Conservation (phyloP, 805 yeast species). For the Saccharomycopsis sp. region DNA sequence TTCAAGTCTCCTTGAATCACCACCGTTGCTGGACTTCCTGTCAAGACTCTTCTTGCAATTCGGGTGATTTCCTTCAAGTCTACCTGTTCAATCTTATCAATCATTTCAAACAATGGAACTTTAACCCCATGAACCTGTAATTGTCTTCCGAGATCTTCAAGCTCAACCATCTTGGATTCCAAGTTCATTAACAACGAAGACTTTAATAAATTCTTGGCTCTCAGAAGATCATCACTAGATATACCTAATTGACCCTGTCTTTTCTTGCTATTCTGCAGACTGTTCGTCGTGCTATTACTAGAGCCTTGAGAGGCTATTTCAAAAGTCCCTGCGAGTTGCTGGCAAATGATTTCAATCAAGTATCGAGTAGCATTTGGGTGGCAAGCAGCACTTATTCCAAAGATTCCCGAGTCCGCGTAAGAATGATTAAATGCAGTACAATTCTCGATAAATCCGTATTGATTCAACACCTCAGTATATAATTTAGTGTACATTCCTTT, state of each 20-base stretch:
- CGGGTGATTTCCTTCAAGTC: slow-evolving; percentile 60
- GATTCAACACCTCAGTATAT: slow-evolving; percentile 85
- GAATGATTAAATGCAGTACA: slow-evolving; percentile 86
- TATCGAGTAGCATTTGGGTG: slow-evolving; percentile 81
- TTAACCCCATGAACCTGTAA: slow-evolving; percentile 76
- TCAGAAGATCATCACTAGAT: slow-evolving; percentile 56
- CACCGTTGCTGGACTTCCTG: slow-evolving; percentile 75
- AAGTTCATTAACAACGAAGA: slow-evolving; percentile 86
- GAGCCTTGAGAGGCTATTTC: slow-evolving; percentile 20
- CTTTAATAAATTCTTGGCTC: slow-evolving; percentile 90
- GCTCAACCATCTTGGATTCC: slow-evolving; percentile 86
- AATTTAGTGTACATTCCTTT: slow-evolving; percentile 97
- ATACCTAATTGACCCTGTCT: slow-evolving; percentile 50
- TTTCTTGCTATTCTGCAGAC: slow-evolving; percentile 18
- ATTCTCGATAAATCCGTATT: slow-evolving; percentile 84
- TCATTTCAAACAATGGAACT: slow-evolving; percentile 76
- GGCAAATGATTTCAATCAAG: slow-evolving; percentile 70
- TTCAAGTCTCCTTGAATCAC: slow-evolving; percentile 87
- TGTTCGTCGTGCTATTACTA: background rate
- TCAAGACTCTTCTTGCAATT: slow-evolving; percentile 70
- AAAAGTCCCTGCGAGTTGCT: slow-evolving; percentile 49
- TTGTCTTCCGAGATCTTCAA: slow-evolving; percentile 95
- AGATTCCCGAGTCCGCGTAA: slow-evolving; percentile 83
- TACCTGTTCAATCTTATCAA: slow-evolving; percentile 62
- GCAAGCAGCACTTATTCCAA: slow-evolving; percentile 83